A percentile compares a stretch with the other conserved stretches of the same genome.
Evolutionary conservation across 129 eudicot genomes (phyloP).

Genomic region (Flaveria bidentis): DNA sequence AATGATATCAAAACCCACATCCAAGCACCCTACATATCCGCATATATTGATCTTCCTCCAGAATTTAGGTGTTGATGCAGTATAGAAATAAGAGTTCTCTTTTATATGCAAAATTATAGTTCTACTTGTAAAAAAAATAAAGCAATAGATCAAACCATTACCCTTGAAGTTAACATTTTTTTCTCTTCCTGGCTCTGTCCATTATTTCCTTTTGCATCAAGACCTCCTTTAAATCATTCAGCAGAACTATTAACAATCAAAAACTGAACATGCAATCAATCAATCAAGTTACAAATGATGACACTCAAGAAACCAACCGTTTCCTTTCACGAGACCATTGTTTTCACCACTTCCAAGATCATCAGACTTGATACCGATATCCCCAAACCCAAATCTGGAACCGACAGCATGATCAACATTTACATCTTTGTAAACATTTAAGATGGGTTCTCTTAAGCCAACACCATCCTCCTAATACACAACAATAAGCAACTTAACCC

Average conservation of each 20-base stretch:
- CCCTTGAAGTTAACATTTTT: conserved; percentile 20
- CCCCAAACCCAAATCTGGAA: conserved; percentile 31
- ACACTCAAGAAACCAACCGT: conserved; percentile 39
- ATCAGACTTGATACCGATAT: conserved; percentile 19
- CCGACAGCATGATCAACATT: conserved; percentile 31
- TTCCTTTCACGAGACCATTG: conserved; percentile 27
- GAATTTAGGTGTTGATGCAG: not conserved
- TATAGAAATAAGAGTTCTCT: too few relatives aligned
- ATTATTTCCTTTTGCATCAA: conserved; percentile 32
- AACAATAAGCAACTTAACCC: conserved; percentile 14
- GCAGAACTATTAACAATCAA: not conserved
- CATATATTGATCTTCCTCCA: not conserved
- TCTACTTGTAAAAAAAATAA: not conserved
- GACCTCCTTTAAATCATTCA: conserved; percentile 34
- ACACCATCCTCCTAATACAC: conserved; percentile 52
- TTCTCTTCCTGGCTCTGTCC: conserved; percentile 35
- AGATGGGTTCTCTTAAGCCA: conserved; percentile 59
- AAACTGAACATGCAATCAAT: not conserved
- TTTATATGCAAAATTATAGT: not conserved
- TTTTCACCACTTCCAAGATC: conserved; percentile 33
- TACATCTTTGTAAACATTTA: conserved; percentile 66
- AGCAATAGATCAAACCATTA: conserved; percentile 44
- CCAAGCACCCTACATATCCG: not conserved
- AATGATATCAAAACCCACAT: not conserved
- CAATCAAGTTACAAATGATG: not conserved